Evolutionary conservation across 768 basidiomycete species (phyloP), one percentile per base, ranked within the genome.

Genomic region (Suillus paluster): DNA sequence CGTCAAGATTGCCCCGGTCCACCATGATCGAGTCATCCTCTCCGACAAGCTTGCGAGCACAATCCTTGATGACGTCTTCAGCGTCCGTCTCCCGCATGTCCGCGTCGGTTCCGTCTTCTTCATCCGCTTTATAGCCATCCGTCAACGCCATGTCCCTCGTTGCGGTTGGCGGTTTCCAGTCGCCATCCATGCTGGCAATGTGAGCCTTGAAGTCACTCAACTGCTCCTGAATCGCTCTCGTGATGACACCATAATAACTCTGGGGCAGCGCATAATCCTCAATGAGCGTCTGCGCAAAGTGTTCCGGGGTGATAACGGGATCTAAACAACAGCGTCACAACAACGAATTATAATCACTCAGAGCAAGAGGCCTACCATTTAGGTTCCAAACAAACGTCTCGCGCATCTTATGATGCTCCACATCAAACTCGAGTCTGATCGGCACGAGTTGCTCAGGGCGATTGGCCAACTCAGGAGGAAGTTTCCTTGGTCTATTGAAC

Each of bases 371-470:
- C 86, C n/a, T 60, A 97, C 96, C 97, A 66, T 91, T 91, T 49
- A 96, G 76, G 70, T 99, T 97, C 97, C 97, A 99, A 49, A 97
- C 85, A 77, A 99, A 98, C 0, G 97, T 95, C 72, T 99, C 97
- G 30, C 95, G 86, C 82, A 98, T 89, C 77, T 90, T 92, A 71
- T 92, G 89, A 69, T 93, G 91, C 60, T 98, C 97, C 53, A 96
- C 90, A 68, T 99, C 97, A 68, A 98, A 89, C 74, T 99, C 97
- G 57, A 99, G 80, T n/a, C 97, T 87, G 44, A 99, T 90, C 4
- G 97, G 97, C 5, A 99, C 90, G 30, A 99, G 89, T 67, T 87
- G 83, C 70, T 99, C 97, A 14, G 85, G 82, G 30, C 83, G 79
- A 66, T 86, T 82, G 6, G 84, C 84, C 38, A 88, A 82, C 57